Base-by-base conservation (phyloP, 805 yeast genomes). In the Cephaloascus albidus region DNA sequence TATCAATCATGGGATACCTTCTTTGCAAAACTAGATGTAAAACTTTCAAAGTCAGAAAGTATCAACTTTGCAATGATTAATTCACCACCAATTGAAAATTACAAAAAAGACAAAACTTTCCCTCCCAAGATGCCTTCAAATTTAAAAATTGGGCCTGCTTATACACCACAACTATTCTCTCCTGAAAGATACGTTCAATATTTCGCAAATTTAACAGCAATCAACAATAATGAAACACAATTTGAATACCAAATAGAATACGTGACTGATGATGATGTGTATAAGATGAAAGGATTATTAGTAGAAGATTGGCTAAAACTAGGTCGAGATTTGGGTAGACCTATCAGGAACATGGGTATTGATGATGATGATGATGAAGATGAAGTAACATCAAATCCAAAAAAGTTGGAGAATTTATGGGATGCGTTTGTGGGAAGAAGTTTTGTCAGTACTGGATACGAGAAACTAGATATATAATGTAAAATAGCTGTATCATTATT, bases 121-220 rank as follows among this genome's bases (percentile, higher is more conserved):
- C 95, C 70, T 32, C 74, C 64, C 38, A 63, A 59, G 36, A 81
- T 69, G 74, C 90, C 93, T 3, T 48, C 45, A 2, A 54, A 58
- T 12, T 41, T 63, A 17, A 67, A 74, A 1, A 54, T 80, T 31
- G 96, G 96, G 0, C 96, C 95, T 2, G 96, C 81, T 0, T 85
- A 81, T 53, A 58, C 61, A 2, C 74, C 79, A 2, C 94, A 85
- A 60, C 53, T 77, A 26, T 84, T 84, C 47, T 68, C 90, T 0
- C 95, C 95, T 0, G 70, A 73, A 32, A 63, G 76, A 43, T 87
- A 80, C 57, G 77, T 77, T 1, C 94, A 85, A 53, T 85, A 81
- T 54, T 86, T 64, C 54, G 70, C 79, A n/a, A 85, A 86, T 54
- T 64, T 86, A 43, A 42, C 64, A 19, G 45, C 57, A 10, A 65